Percentiles rank a stretch among this genome's conserved stretches.
Conservation (phyloP, 208 protist genomes). For the Porcisia deanei region DNA sequence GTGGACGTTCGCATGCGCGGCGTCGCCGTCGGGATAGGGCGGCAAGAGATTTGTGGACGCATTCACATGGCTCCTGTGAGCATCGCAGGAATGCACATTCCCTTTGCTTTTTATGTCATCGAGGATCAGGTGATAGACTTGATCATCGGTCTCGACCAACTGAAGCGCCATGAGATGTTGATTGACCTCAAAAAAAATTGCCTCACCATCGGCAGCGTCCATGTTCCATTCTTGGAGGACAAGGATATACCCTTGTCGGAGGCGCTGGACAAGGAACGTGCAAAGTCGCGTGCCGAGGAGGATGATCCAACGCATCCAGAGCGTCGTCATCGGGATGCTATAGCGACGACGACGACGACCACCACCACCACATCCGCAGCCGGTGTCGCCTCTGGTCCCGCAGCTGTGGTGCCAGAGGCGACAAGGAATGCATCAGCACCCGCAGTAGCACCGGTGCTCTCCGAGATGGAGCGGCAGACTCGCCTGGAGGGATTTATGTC, state of each 20-base stretch:
- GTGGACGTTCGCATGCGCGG: conserved; percentile 86
- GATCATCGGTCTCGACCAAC: conserved; percentile 95
- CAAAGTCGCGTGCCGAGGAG: background rate
- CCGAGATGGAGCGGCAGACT: background rate
- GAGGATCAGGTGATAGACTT: conserved; percentile 89
- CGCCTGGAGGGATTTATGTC: conserved; percentile 39
- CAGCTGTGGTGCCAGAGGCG: background rate
- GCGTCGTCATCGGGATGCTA: background rate
- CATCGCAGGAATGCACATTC: conserved; percentile 74
- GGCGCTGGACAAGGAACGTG: background rate
- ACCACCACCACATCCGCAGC: background rate
- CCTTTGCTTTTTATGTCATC: conserved; percentile 90
- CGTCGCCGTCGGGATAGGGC: conserved; percentile 91
- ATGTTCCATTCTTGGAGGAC: conserved; percentile 64
- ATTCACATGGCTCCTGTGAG: conserved; percentile 89
- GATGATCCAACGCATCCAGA: background rate
- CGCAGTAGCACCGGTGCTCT: background rate
- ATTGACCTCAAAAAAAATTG: conserved; percentile 69
- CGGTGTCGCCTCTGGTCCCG: no score
- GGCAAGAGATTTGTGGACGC: conserved; percentile 88
- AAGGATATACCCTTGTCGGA: conserved; percentile 31
- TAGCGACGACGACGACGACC: background rate
- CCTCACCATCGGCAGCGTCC: conserved; percentile 46
- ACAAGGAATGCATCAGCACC: background rate
- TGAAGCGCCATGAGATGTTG: conserved; percentile 82